Base-by-base conservation (phyloP, 2,329 filamentous ascomycete species). In the Diplodia mutila region DNA sequence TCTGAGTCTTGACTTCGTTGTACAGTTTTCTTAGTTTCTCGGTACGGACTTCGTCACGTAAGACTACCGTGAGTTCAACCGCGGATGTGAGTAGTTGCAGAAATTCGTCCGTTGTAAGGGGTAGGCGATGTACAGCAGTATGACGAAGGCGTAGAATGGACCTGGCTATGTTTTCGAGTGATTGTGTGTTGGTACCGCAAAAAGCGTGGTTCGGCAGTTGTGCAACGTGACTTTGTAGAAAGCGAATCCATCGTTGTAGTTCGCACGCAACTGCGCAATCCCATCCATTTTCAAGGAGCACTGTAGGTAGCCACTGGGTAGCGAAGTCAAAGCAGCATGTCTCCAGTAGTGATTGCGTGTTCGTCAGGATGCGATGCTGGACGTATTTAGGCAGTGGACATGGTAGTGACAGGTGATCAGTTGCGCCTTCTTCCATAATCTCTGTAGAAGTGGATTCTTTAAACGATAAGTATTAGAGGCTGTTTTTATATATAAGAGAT, bases 271-370 rank as follows among this genome's bases (percentile, higher is more conserved):
- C 73, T 27, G 80, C 70, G 65, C 77, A 81, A 59, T 76, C 71
- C 75, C 72, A 78, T 29, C 69, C 70, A 23, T 73, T 69, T 18
- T 75, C 67, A 52, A 68, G 34, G 37, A 80, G 70, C 18, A 77
- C 65, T 0, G 67, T 68, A 7, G 79, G 78, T 21, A 78, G 59
- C 74, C 75, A 77, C 65, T 72, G 75, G 18, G 67, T 70, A 34
- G 73, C 72, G 63, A 80, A 82, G 8, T 80, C 75, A 69, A 80
- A 82, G 70, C 79, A 82, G 67, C 74, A 76, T 66, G 78, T 75
- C 67, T 82, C 80, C 8, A 81, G 73, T 18, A 80, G 53, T 9
- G 71, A 68, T 69, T 82, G 80, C 9, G 72, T 70, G 42, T 72
- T 75, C 32, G 71, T 77, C 18, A 81, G 72, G 46, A 82, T 75